Base-by-base conservation (phyloP, 1,139 yeast species). In the Yamadazyma atmosphaerica region DNA sequence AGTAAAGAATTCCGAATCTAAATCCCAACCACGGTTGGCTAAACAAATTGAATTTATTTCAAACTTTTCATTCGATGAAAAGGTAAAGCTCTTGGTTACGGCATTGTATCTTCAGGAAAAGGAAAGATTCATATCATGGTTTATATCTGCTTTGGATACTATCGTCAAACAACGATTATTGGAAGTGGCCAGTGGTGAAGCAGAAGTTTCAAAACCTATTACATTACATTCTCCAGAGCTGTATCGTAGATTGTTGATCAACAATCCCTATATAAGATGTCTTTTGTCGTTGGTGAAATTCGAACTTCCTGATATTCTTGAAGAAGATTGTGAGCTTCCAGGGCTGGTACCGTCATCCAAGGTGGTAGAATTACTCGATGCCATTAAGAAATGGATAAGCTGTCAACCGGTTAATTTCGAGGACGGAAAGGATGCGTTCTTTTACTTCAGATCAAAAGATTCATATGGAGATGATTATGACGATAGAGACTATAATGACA, bases 31-130 rank as follows among this genome's bases (percentile, higher is more conserved):
- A 2, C 52, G 51, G 25, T 45, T 64, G 27, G 72, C 72, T 16
- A 61, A 59, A 35, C 61, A 59, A 4, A 52, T 74, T 36, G 77
- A 73, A 35, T 69, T 70, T 47, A 61, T 60, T 9, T 46, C 67
- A 14, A 61, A 58, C 3, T 65, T 65, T 40, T 34, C 50, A 11
- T 33, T 58, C 13, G 74, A 72, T 33, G 68, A 66, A 32, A 64
- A 69, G 41, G 52, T 70, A 30, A 65, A 71, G 35, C 67, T 79
- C 22, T 54, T 78, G 24, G 74, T 81, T 7, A 76, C 80, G 30
- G 70, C 76, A 0, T 52, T 81, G 32, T 57, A 72, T 15, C 70
- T 69, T 36, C 74, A 69, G 36, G 81, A 72, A 13, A 70, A 72
- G 40, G 60, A 54, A 13, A 48, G 55, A 2, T 52, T 68, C 21